A percentile compares a stretch with the other conserved stretches of the same genome.
phyloP scores from a whole-genome alignment of 2,329 filamentous ascomycete species.

The Exophiala spinifera region DNA sequence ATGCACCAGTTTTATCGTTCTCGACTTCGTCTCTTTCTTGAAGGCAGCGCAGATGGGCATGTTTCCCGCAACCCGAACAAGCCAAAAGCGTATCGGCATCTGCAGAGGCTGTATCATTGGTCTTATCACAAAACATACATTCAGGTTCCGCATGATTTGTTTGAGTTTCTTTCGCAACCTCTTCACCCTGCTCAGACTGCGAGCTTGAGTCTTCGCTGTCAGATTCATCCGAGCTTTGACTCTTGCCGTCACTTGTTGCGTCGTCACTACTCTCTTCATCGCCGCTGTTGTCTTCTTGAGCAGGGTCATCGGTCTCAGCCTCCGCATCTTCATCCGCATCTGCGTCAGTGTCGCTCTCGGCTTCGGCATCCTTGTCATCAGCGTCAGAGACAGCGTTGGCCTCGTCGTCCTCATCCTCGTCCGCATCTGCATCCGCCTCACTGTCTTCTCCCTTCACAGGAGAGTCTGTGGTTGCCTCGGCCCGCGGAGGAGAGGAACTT shows the following conservation, averaged over 20 bases:
- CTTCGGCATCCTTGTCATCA: conserved; percentile 5
- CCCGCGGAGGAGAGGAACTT: not conserved
- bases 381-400: not conserved
- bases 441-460: not conserved
- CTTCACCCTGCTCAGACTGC: conserved; percentile 8
- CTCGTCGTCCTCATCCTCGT: conserved; percentile 5
- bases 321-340: conserved; percentile 11
- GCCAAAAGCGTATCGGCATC: conserved; percentile 71
- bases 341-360: conserved; percentile 17
- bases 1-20: conserved; percentile 34
- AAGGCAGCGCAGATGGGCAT: conserved; percentile 88
- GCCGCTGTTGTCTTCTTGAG: conserved; percentile 39
- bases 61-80: conserved; percentile 75
- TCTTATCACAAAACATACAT: conserved; percentile 73
- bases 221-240: not conserved
- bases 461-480: conserved; percentile 9
- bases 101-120: conserved; percentile 68
- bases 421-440: conserved; percentile 17
- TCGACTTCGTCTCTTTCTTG: conserved; percentile 64
- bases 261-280: conserved; percentile 37
- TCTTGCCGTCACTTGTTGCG: conserved; percentile 37
- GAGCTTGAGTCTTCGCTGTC: conserved; percentile 3
- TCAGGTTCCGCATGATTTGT: conserved; percentile 18
- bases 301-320: conserved; percentile 13
- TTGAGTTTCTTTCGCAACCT: conserved; percentile 27